Percentiles rank a stretch among this genome's conserved stretches.
These are phyloP conservation scores for Zasmidium cellare DNA, from an alignment of 2,329 filamentous ascomycete genomes.

Conservation along the genomic window DNA sequence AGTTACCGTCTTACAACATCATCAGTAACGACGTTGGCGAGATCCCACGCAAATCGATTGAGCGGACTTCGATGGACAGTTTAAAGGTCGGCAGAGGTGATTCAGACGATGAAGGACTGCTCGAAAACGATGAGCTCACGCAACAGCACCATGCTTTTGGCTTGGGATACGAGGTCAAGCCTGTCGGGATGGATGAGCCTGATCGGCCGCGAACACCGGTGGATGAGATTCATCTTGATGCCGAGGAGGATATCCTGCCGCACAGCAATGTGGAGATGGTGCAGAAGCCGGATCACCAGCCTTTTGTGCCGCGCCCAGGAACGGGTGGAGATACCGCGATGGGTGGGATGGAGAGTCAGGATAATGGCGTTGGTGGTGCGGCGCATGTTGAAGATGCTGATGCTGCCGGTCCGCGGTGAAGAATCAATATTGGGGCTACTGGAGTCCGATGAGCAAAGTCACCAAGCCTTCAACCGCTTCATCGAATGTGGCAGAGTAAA, in stretches of 20 bases:
- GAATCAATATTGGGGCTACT: too few relatives aligned
- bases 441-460: too few relatives aligned
- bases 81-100: not conserved
- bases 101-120: not conserved
- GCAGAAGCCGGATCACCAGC: slow-evolving; percentile 19
- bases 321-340: slow-evolving; percentile 11
- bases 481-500: too few relatives aligned
- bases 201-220: slow-evolving; percentile 8
- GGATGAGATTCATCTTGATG: slow-evolving; percentile 14
- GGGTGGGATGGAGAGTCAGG: slow-evolving; percentile 17
- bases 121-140: not conserved
- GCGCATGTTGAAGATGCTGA: slow-evolving; percentile 7
- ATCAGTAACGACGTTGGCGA: slow-evolving; percentile 3
- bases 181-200: not conserved
- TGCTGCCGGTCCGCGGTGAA: too few relatives aligned
- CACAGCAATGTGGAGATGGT: slow-evolving; percentile 27
- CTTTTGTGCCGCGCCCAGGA: slow-evolving; percentile 5
- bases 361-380: slow-evolving; percentile 13
- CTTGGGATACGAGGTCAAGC: slow-evolving; percentile 3
- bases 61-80: slow-evolving; percentile 12
- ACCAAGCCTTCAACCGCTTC: too few relatives aligned
- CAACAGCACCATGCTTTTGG: not conserved
- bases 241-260: not conserved
- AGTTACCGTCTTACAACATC: not conserved
- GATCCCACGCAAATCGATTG: slow-evolving; percentile 6